Evolutionary conservation across 306 rosid species (phyloP), one percentile per base, ranked within the genome.

Genomic region (Urtica urens): DNA sequence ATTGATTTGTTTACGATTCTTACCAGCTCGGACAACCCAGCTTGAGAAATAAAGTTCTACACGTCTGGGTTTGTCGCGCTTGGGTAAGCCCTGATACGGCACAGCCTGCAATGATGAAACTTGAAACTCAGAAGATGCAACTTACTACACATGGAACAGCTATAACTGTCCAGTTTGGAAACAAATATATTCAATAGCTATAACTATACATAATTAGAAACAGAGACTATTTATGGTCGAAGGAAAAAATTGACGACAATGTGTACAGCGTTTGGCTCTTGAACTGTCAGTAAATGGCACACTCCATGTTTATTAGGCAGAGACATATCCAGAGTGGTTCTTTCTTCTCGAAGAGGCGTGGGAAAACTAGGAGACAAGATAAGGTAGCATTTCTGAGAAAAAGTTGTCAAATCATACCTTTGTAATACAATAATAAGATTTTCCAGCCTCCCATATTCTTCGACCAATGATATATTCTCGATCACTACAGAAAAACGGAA

Each of bases 401-500:
- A 19, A 60, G 25, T 6, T 18, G 63, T 38, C 56, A 51, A 21
- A 43, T 45, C 28, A 60, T 71, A 92, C 99, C 99, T 85, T 92
- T 39, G 99, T 82, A 57, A 86, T 87, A 62, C 99, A 92, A 44
- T 85, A 92, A 70, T 77, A 86, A 12, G 83, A 42, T 44, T 92
- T 82, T 60, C 81, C 94, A 58, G 81, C 76, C 78, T 85, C 96
- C 99, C 99, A 92, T 71, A 92, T 85, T 75, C 90, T 77, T 72
- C 99, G 81, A 63, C 93, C 96, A 58, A 85, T 82, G 58, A 86
- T 72, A 58, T 92, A 92, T 72, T 92, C 99, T 48, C 99, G 87
- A 69, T 92, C 99, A 47, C 96, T 92, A 66, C 99, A 92, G 86
- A 92, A 92, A 58, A 92, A 92, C 29, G 99, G 99, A 68, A 92